These are phyloP conservation scores for Avena insularis DNA, from an alignment of 176 grass and related monocot species.

Conservation along the genomic window DNA sequence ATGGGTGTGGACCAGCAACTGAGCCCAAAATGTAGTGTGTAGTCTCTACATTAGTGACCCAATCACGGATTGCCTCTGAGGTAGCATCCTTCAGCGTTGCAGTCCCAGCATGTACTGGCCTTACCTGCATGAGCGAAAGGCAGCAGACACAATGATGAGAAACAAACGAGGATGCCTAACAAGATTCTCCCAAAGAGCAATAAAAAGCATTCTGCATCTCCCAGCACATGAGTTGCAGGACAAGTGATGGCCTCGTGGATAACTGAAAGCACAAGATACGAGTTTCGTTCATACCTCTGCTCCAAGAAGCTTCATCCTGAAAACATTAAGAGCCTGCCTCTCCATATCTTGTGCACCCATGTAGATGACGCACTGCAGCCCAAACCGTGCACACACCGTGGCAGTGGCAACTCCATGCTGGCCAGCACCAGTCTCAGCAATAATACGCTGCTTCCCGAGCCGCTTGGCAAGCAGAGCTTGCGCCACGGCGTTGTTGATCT, in stretches of 20 bases:
- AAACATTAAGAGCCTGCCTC: slow-evolving; percentile 94
- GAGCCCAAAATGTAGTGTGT: slow-evolving; percentile 97
- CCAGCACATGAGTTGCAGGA: background rate
- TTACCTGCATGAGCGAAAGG: slow-evolving; percentile 60
- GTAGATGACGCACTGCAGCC: slow-evolving; percentile 82
- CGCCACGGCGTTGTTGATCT: slow-evolving; percentile 96
- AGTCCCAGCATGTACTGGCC: slow-evolving; percentile 87
- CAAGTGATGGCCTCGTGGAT: background rate
- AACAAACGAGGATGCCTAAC: background rate
- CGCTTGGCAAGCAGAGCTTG: slow-evolving; percentile 87
- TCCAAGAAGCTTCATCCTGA: slow-evolving; percentile 97
- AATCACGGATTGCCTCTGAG: slow-evolving; percentile 93
- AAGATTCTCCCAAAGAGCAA: background rate
- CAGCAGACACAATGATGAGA: slow-evolving; percentile 4
- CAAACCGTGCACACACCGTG: slow-evolving; percentile 88
- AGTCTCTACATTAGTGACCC: slow-evolving; percentile 90
- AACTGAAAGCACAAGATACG: background rate
- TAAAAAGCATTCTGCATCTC: background rate
- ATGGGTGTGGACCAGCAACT: slow-evolving; percentile 89
- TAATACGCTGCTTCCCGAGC: slow-evolving; percentile 90
- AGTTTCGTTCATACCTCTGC: slow-evolving; percentile 63
- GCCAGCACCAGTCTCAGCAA: slow-evolving; percentile 91
- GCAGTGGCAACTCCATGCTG: slow-evolving; percentile 96
- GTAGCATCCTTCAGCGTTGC: slow-evolving; percentile 97
- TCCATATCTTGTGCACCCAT: slow-evolving; percentile 99